Percentiles rank a stretch among this genome's conserved stretches.
Evolutionary conservation across 129 eudicot species (phyloP).

Genomic region (Lonicera japonica): DNA sequence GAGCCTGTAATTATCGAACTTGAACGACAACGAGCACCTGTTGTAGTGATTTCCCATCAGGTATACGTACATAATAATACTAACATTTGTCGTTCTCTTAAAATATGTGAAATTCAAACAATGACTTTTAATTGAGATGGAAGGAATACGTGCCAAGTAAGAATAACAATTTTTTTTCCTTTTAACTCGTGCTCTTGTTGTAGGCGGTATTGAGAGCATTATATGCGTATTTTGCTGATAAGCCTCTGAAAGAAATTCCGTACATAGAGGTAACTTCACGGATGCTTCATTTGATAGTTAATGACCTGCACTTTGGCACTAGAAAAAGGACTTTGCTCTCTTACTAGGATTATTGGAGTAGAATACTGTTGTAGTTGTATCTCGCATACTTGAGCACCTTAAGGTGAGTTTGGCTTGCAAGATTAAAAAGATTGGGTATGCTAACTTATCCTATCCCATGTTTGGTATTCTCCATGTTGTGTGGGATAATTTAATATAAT

Average conservation of each 20-base stretch:
- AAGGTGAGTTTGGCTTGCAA: too few species aligned
- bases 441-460: too few species aligned
- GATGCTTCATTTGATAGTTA: neutral
- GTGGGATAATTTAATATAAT: too few species aligned
- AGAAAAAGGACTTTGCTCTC: neutral
- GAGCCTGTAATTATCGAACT: slow-evolving; percentile 99
- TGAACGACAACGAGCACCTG: slow-evolving; percentile 97
- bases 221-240: slow-evolving; percentile 99
- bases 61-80: slow-evolving; percentile 16
- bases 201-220: slow-evolving; percentile 96
- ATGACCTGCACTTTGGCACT: neutral
- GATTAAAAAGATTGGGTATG: too few species aligned
- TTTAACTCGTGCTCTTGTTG: slow-evolving; percentile 4
- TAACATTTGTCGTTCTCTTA: too few species aligned
- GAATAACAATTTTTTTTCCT: neutral
- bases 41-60: slow-evolving; percentile 95
- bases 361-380: too few species aligned
- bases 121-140: too few species aligned
- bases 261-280: slow-evolving; percentile 78
- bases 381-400: too few species aligned
- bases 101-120: too few species aligned
- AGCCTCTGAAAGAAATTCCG: slow-evolving; percentile 91
- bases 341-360: too few species aligned
- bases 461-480: too few species aligned
- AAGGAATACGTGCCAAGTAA: too few species aligned